A percentile compares a stretch with the other conserved stretches of the same genome.
phyloP scores from a whole-genome alignment of 163 green algal genomes.

The Chlorella variabilis region DNA sequence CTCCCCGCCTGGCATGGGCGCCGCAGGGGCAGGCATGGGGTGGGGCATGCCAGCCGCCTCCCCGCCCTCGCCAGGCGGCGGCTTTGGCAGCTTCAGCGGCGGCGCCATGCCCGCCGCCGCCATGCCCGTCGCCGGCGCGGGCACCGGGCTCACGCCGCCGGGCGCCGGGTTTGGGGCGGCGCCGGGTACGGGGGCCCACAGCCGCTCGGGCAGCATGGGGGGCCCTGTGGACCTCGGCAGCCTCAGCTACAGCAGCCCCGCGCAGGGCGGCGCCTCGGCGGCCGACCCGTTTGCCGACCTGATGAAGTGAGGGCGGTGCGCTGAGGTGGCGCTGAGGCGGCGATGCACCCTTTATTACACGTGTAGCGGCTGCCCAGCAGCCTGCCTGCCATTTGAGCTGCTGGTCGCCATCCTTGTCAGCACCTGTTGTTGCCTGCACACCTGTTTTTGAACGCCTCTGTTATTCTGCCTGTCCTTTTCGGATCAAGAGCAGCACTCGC shows the following conservation, averaged over 20 bases:
- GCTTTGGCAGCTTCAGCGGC: slow-evolving; percentile 21
- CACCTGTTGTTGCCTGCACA: too few relatives aligned
- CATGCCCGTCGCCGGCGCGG: background rate
- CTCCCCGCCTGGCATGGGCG: background rate
- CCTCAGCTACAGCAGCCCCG: slow-evolving; percentile 3
- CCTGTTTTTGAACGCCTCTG: too few relatives aligned
- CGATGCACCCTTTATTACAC: too few relatives aligned
- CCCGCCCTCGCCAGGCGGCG: background rate
- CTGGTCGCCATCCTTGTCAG: background rate
- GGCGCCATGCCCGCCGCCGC: background rate
- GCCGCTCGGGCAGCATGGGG: background rate
- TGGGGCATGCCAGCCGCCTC: background rate
- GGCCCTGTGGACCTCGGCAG: background rate
- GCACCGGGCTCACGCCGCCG: background rate
- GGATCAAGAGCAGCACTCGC: too few relatives aligned
- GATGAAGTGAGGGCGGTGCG: background rate
- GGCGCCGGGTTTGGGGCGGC: background rate
- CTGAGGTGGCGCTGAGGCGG: too few relatives aligned
- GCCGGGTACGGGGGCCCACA: background rate
- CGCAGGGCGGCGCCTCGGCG: slow-evolving; percentile 1
- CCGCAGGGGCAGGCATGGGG: background rate
- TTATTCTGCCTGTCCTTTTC: too few relatives aligned
- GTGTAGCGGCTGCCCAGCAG: background rate
- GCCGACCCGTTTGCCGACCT: slow-evolving; percentile 28
- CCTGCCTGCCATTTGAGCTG: background rate